These are phyloP conservation scores for Aspergillus sclerotioniger DNA, from an alignment of 495 filamentous ascomycete genomes.

Conservation along the genomic window DNA sequence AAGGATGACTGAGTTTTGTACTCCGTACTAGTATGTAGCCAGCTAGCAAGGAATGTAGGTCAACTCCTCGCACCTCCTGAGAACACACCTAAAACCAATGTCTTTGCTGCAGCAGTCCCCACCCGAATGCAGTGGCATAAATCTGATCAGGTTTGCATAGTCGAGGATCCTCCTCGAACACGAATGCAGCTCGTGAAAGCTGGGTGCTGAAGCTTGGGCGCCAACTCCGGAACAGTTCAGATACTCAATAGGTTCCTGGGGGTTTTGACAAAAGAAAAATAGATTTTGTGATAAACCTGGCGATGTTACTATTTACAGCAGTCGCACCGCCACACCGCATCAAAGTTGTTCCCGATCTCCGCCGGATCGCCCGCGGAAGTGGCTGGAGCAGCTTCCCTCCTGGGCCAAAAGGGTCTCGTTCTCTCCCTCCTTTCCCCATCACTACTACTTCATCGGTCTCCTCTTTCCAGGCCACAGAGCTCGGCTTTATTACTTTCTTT, in stretches of 20 bases:
- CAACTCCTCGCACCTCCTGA: too few relatives aligned
- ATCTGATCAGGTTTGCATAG: conserved; percentile 1
- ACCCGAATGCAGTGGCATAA: conserved; percentile 14
- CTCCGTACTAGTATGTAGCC: too few relatives aligned
- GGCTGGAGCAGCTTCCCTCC: conserved; percentile 23
- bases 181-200: background rate
- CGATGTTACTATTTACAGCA: too few relatives aligned
- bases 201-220: too few relatives aligned
- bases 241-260: background rate
- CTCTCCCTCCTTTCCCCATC: background rate
- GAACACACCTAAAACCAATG: too few relatives aligned
- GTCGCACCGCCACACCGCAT: conserved; percentile 38
- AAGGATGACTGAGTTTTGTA: too few relatives aligned
- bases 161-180: background rate
- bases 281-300: too few relatives aligned
- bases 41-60: too few relatives aligned
- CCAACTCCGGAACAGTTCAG: background rate
- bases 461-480: conserved; percentile 2
- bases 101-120: background rate
- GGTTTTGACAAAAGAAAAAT: background rate
- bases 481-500: background rate
- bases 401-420: background rate
- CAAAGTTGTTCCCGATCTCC: conserved; percentile 32
- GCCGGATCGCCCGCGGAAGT: conserved; percentile 40
- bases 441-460: background rate